These are phyloP conservation scores for Botrytis byssoidea DNA, from an alignment of 2,329 filamentous ascomycete genomes.

Conservation along the genomic window DNA sequence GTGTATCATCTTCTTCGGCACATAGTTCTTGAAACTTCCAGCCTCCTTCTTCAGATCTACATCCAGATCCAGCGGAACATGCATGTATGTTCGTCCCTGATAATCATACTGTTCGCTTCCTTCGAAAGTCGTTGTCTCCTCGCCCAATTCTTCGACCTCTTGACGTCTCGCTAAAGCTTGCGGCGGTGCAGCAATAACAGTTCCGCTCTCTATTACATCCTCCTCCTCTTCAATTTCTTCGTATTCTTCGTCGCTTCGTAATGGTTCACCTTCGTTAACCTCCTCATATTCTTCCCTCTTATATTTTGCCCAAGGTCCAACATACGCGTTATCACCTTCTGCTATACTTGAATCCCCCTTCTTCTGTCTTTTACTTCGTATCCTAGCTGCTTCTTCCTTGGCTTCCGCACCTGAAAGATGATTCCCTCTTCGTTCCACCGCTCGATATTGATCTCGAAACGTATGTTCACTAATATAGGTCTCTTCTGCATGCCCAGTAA, in stretches of 20 bases:
- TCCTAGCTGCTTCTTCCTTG: conserved; percentile 68
- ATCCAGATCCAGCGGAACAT: conserved; percentile 87
- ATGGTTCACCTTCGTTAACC: conserved; percentile 68
- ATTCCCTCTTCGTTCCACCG: conserved; percentile 66
- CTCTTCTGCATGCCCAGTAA: conserved; percentile 85
- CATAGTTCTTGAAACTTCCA: conserved; percentile 81
- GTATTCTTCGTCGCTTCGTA: conserved; percentile 77
- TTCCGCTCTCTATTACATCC: conserved; percentile 63
- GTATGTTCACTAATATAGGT: conserved; percentile 86
- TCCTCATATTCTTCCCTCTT: conserved; percentile 70
- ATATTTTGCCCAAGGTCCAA: conserved; percentile 93
- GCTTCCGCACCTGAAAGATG: conserved; percentile 53
- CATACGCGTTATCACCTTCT: conserved; percentile 83
- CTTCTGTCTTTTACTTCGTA: conserved; percentile 73
- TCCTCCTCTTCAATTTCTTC: conserved; percentile 74
- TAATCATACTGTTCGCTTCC: conserved; percentile 85
- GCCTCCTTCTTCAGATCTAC: conserved; percentile 79
- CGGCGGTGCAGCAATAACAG: conserved; percentile 56
- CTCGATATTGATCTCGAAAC: conserved; percentile 84
- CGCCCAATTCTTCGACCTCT: conserved; percentile 57
- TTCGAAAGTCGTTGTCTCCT: conserved; percentile 85
- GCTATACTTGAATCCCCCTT: conserved; percentile 83
- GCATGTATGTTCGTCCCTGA: conserved; percentile 95
- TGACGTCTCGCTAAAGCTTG: conserved; percentile 55
- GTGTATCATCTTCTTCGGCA: conserved; percentile 90